phyloP scores from a whole-genome alignment of 2,329 filamentous ascomycete species.

The Scedosporium aurantiacum region DNA sequence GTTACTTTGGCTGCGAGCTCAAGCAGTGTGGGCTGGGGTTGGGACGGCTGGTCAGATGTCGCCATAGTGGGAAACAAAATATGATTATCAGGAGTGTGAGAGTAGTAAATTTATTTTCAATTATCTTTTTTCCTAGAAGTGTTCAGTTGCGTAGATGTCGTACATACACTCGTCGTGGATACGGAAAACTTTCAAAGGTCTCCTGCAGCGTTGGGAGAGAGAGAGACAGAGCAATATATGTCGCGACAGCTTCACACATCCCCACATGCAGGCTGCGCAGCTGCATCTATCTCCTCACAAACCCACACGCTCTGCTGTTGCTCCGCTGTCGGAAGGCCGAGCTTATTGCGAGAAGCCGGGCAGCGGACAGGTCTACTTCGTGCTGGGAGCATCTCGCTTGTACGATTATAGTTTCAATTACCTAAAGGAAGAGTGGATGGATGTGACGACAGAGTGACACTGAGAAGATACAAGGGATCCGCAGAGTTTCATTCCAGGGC shows the following conservation, averaged over 20 bases:
- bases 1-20: constrained; percentile 32
- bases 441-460: not conserved
- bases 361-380: not conserved
- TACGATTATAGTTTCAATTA: not conserved
- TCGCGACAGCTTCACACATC: not conserved
- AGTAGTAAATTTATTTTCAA: not conserved
- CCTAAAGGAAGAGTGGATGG: not conserved
- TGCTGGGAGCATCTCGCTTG: not conserved
- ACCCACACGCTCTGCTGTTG: not conserved
- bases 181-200: not conserved
- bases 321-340: not conserved
- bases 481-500: not conserved
- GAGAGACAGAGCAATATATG: not conserved
- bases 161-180: not conserved
- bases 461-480: not conserved
- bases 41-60: not conserved
- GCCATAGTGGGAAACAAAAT: not conserved
- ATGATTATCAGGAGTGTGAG: not conserved
- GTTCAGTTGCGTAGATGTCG: not conserved
- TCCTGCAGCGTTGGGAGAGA: not conserved
- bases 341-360: not conserved
- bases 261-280: not conserved
- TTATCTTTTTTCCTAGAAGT: too few species aligned
- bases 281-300: not conserved
- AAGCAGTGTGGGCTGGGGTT: constrained; percentile 23